Evolutionary conservation across 2,329 filamentous ascomycete genomes (phyloP).

Genomic region (Colletotrichum musae): DNA sequence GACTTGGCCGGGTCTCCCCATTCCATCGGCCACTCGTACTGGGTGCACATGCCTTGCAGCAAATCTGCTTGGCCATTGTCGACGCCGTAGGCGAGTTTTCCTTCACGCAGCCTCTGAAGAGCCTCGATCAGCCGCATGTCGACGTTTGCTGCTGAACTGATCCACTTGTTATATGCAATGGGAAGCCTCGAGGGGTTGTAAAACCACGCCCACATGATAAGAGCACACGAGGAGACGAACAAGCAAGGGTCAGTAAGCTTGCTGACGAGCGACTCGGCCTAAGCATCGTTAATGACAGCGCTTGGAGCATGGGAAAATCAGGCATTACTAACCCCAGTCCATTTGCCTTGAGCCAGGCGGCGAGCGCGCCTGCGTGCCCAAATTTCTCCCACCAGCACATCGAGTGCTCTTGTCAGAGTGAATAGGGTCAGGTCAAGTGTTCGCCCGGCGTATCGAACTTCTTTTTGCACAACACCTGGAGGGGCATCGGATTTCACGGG

Average conservation of each 20-base stretch:
- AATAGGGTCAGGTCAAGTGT: slow-evolving; percentile 90
- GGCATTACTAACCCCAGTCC: slow-evolving; percentile 60
- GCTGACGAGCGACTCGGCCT: slow-evolving; percentile 58
- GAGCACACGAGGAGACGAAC: slow-evolving; percentile 79
- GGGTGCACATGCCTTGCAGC: slow-evolving; percentile 79
- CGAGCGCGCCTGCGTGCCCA: slow-evolving; percentile 69
- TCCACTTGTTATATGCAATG: slow-evolving; percentile 84
- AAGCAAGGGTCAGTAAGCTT: slow-evolving; percentile 75
- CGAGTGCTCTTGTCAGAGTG: slow-evolving; percentile 78
- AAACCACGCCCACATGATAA: slow-evolving; percentile 93
- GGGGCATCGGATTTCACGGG: slow-evolving; percentile 48
- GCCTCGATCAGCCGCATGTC: slow-evolving; percentile 82
- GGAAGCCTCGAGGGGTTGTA: slow-evolving; percentile 81
- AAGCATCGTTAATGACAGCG: slow-evolving; percentile 43
- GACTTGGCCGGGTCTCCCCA: slow-evolving; percentile 81
- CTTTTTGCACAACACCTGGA: slow-evolving; percentile 46
- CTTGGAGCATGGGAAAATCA: neutral
- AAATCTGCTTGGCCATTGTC: slow-evolving; percentile 80
- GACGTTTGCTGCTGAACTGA: slow-evolving; percentile 81
- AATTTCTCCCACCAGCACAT: slow-evolving; percentile 76
- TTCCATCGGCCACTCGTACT: slow-evolving; percentile 76
- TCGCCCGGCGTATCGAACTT: slow-evolving; percentile 70
- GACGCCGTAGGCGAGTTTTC: slow-evolving; percentile 78
- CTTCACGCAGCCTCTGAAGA: slow-evolving; percentile 75
- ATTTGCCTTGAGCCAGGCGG: slow-evolving; percentile 60